Percentiles rank a stretch among this genome's conserved stretches.
These are phyloP conservation scores for Viridothelium virens DNA, from an alignment of 495 filamentous ascomycete genomes.

Conservation along the genomic window DNA sequence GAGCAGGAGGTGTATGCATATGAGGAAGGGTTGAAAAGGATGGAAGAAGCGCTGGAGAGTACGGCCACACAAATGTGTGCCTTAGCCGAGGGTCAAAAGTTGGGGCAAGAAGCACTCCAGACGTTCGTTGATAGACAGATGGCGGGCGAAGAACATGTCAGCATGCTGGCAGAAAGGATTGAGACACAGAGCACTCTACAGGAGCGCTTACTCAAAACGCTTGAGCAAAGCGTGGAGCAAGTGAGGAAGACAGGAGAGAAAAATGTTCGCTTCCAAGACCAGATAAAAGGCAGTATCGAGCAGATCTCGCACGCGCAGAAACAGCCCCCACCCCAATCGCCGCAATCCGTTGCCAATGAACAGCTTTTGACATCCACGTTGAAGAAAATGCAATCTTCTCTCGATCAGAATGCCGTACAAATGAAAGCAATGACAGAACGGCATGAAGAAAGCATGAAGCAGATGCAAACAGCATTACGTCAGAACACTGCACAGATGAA, in stretches of 20 bases:
- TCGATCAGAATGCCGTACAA: constrained; percentile 8
- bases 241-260: neutral
- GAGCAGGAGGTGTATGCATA: constrained; percentile 4
- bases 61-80: neutral
- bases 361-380: constrained; percentile 10
- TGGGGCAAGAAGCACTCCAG: neutral
- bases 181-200: constrained; percentile 4
- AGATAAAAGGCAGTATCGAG: constrained; percentile 8
- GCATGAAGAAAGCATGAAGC: constrained; percentile 16
- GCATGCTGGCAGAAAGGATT: constrained; percentile 3
- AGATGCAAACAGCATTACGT: constrained; percentile 21
- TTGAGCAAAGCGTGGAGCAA: constrained; percentile 7
- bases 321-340: neutral
- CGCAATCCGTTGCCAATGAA: neutral
- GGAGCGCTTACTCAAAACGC: constrained; percentile 6
- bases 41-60: constrained; percentile 1
- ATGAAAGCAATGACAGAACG: constrained; percentile 1
- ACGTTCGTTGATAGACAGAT: constrained; percentile 8
- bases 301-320: constrained; percentile 7
- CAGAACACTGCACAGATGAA: constrained; percentile 26
- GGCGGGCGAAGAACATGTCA: constrained; percentile 7
- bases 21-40: constrained; percentile 2
- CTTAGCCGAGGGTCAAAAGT: neutral
- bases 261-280: constrained; percentile 7
- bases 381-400: constrained; percentile 22